These are phyloP conservation scores for Boletus sp. DNA, from an alignment of 768 basidiomycete species.

Conservation along the genomic window DNA sequence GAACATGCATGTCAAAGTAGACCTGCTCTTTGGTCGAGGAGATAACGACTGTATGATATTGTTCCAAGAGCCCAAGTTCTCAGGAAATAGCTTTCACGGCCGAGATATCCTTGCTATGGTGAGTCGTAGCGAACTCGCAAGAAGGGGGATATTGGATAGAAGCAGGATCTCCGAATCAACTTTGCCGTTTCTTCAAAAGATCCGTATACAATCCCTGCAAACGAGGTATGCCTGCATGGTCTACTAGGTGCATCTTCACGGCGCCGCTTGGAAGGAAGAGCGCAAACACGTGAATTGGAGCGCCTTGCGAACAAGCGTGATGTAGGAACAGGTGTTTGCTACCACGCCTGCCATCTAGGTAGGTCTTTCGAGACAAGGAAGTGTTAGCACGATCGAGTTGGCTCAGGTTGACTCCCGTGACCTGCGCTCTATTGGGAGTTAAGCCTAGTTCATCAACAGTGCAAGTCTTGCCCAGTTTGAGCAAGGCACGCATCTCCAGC, in stretches of 20 bases:
- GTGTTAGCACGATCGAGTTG: too few relatives aligned
- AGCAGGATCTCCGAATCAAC: conserved; percentile 38
- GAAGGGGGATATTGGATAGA: conserved; percentile 64
- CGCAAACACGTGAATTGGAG: conserved; percentile 81
- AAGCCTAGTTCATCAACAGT: too few relatives aligned
- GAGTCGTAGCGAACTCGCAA: conserved; percentile 62
- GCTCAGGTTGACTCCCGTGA: too few relatives aligned
- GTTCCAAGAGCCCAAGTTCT: conserved; percentile 75
- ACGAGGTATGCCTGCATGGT: conserved; percentile 76
- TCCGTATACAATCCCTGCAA: conserved; percentile 72
- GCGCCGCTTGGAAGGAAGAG: conserved; percentile 73
- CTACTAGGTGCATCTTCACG: conserved; percentile 84
- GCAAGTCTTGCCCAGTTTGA: too few relatives aligned
- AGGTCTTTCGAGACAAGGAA: too few relatives aligned
- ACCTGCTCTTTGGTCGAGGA: conserved; percentile 82
- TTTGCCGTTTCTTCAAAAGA: conserved; percentile 50
- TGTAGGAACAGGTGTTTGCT: conserved; percentile 86
- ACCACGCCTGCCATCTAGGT: too few relatives aligned
- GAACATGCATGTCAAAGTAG: too few relatives aligned
- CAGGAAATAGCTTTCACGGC: conserved; percentile 87
- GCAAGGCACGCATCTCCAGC: too few relatives aligned
- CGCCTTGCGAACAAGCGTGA: conserved; percentile 73
- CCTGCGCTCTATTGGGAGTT: too few relatives aligned
- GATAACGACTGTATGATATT: conserved; percentile 72
- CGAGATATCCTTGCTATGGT: conserved; percentile 73